These are phyloP conservation scores for Camellia granthamiana DNA, from an alignment of 148 eudicot genomes.

Conservation along the genomic window DNA sequence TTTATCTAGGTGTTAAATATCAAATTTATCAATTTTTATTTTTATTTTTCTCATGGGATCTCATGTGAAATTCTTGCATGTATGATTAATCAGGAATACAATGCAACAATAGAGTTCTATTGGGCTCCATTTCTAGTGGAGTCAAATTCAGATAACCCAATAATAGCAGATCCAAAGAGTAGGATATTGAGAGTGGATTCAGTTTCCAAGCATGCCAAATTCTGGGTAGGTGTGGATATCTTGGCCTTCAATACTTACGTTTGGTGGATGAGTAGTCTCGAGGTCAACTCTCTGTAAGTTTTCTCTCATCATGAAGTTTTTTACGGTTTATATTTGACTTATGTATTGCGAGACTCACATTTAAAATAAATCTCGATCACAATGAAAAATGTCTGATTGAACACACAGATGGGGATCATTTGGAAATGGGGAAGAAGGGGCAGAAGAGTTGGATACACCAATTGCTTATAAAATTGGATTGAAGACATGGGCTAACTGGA, in stretches of 20 bases:
- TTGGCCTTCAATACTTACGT: conserved; percentile 88
- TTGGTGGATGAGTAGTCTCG: conserved; percentile 93
- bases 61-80: not conserved
- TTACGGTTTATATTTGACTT: too few relatives aligned
- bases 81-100: conserved; percentile 49
- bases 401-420: conserved; percentile 86
- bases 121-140: conserved; percentile 93
- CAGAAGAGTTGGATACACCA: conserved; percentile 63
- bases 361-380: too few relatives aligned
- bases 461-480: conserved; percentile 69
- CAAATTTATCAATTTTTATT: too few relatives aligned
- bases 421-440: conserved; percentile 82
- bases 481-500: conserved; percentile 99
- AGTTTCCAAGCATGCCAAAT: conserved; percentile 68
- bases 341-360: too few relatives aligned
- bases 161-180: conserved; percentile 68
- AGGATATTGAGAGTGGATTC: conserved; percentile 82
- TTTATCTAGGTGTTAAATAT: too few relatives aligned
- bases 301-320: too few relatives aligned
- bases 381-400: not conserved
- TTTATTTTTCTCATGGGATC: too few relatives aligned
- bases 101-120: conserved; percentile 88
- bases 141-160: conserved; percentile 67
- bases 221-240: conserved; percentile 74
- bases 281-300: conserved; percentile 65